Evolutionary conservation across 805 yeast species (phyloP).

Genomic region (Saccharomycopsis sp.): DNA sequence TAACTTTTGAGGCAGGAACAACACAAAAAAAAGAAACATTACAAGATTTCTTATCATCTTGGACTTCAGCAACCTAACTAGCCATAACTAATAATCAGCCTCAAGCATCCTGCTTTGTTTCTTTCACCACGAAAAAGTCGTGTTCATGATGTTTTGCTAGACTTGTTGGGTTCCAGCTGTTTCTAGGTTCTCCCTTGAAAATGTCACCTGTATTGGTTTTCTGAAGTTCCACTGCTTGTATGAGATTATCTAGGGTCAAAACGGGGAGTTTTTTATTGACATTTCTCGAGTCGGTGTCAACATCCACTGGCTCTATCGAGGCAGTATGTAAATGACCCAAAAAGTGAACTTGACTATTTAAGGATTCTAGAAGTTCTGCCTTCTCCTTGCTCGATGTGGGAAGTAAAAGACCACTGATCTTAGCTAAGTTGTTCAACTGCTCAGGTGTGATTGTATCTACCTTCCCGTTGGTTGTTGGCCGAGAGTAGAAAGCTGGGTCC

Average conservation of each 20-base stretch:
- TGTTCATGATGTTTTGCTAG: conserved; percentile 10
- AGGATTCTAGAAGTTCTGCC: conserved; percentile 4
- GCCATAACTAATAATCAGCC: too few species aligned
- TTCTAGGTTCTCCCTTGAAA: conserved; percentile 5
- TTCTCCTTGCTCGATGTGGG: conserved; percentile 1
- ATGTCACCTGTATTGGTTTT: neutral
- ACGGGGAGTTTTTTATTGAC: neutral
- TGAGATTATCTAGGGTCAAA: neutral
- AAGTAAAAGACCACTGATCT: conserved; percentile 10
- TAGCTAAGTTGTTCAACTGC: neutral
- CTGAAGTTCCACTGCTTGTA: neutral
- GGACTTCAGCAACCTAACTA: too few species aligned
- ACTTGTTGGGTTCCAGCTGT: conserved; percentile 1
- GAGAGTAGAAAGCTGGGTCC: conserved; percentile 14
- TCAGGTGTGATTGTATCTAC: neutral
- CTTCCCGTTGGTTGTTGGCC: neutral
- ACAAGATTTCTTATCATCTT: too few species aligned
- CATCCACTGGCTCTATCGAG: neutral
- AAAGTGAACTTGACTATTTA: conserved; percentile 15
- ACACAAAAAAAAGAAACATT: too few species aligned
- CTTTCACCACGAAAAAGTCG: conserved; percentile 11
- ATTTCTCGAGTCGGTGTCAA: neutral
- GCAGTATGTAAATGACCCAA: conserved; percentile 13
- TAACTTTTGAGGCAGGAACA: too few species aligned
- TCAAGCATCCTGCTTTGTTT: too few species aligned